Conservation (phyloP, 257 asterid genomes). For the Handroanthus guayacan region DNA sequence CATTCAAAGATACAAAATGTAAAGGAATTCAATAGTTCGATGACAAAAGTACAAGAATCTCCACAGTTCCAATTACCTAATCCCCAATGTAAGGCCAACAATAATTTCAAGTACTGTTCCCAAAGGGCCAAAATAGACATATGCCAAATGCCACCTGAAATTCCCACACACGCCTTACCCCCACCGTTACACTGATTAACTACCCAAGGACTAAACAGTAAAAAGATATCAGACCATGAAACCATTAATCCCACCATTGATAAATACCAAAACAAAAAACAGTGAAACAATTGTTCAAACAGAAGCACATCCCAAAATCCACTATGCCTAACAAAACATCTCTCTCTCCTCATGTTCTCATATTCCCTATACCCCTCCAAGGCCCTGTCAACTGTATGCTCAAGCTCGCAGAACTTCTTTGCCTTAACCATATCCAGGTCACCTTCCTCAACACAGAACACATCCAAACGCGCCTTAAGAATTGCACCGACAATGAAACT, state of each 20-base stretch:
- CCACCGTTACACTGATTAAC: not conserved
- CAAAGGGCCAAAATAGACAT: not conserved
- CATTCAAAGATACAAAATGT: too few species aligned
- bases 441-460: slow-evolving; percentile 78
- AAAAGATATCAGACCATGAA: not conserved
- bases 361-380: slow-evolving; percentile 72
- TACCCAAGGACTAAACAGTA: not conserved
- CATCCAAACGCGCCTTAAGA: slow-evolving; percentile 56
- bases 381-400: slow-evolving; percentile 69
- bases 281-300: not conserved
- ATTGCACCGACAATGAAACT: slow-evolving; percentile 14
- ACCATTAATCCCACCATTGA: too few species aligned
- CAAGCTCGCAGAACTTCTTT: slow-evolving; percentile 58
- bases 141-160: not conserved
- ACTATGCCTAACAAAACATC: slow-evolving; percentile 28
- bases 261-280: too few species aligned
- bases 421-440: slow-evolving; percentile 44
- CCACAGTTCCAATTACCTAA: too few species aligned
- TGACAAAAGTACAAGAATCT: too few species aligned
- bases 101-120: not conserved
- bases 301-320: not conserved
- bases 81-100: not conserved
- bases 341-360: slow-evolving; percentile 54
- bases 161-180: not conserved
- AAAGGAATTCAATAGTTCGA: too few species aligned